These are phyloP conservation scores for Cystofilobasidium capitatum DNA, from an alignment of 768 basidiomycete species.

Conservation along the genomic window DNA sequence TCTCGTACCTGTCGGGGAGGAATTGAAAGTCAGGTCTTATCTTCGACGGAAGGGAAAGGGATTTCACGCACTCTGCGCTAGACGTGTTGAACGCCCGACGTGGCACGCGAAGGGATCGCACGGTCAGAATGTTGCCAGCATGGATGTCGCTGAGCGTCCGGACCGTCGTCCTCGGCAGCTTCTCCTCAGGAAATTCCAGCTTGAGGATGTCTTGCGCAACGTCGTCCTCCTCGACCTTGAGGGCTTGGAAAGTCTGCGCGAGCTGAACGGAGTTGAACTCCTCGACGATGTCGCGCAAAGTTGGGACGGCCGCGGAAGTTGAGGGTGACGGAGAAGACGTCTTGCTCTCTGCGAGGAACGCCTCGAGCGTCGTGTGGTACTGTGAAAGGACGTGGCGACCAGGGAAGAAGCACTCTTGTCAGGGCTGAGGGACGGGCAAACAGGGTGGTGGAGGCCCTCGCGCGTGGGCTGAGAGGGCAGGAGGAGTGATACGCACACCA, in stretches of 20 bases:
- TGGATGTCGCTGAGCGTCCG: slow-evolving; percentile 16
- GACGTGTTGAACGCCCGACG: slow-evolving; percentile 23
- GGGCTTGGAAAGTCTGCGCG: not conserved
- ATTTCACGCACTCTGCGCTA: slow-evolving; percentile 11
- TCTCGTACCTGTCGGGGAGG: slow-evolving; percentile 7
- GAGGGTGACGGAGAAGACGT: not conserved
- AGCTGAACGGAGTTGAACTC: slow-evolving; percentile 19
- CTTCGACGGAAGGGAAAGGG: too few relatives aligned
- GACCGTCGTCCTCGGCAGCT: not conserved
- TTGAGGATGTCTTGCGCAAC: slow-evolving; percentile 16
- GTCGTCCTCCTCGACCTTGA: slow-evolving; percentile 10
- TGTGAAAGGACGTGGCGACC: not conserved
- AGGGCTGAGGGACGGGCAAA: not conserved
- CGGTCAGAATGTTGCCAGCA: slow-evolving; percentile 22
- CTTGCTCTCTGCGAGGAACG: slow-evolving; percentile 12
- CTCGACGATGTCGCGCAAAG: slow-evolving; percentile 20
- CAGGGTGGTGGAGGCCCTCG: too few relatives aligned
- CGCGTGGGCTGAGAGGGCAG: not conserved
- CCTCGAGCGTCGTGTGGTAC: slow-evolving; percentile 9
- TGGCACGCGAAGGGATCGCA: slow-evolving; percentile 1
- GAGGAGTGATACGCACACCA: not conserved
- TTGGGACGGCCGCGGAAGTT: not conserved
- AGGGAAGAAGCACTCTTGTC: not conserved
- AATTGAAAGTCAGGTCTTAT: not conserved
- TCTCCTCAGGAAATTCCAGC: slow-evolving; percentile 2